phyloP scores from a whole-genome alignment of 768 basidiomycete genomes.

The Strobilomyces echinocephalus region DNA sequence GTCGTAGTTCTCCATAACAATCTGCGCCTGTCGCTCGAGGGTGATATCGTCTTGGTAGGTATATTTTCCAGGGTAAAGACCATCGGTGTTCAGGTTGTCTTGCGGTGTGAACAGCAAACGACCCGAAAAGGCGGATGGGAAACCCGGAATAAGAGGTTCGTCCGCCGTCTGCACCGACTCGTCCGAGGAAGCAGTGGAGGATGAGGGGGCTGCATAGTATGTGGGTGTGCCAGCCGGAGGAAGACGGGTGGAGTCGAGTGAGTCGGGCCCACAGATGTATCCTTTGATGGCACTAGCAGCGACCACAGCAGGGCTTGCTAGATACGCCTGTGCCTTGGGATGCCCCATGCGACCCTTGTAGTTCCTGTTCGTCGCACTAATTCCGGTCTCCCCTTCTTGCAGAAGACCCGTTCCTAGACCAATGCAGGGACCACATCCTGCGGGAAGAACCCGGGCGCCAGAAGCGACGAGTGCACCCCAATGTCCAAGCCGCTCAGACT shows the following conservation, averaged over 20 bases:
- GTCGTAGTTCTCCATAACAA: slow-evolving; percentile 99
- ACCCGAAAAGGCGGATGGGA: slow-evolving; percentile 80
- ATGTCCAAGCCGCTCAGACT: slow-evolving; percentile 78
- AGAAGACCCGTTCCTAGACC: slow-evolving; percentile 90
- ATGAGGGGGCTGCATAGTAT: slow-evolving; percentile 46
- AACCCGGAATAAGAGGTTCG: slow-evolving; percentile 73
- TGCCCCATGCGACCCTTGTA: slow-evolving; percentile 99
- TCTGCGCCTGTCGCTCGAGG: slow-evolving; percentile 85
- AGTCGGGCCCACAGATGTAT: slow-evolving; percentile 79
- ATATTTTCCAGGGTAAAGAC: slow-evolving; percentile 98
- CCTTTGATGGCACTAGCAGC: slow-evolving; percentile 94
- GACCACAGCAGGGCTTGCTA: slow-evolving; percentile 95
- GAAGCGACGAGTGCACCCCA: slow-evolving; percentile 85
- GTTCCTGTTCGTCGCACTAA: slow-evolving; percentile 97
- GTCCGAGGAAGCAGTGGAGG: slow-evolving; percentile 27
- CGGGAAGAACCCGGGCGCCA: slow-evolving; percentile 89
- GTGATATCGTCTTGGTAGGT: slow-evolving; percentile 99
- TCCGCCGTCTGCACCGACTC: slow-evolving; percentile 25
- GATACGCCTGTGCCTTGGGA: slow-evolving; percentile 91
- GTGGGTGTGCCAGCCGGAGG: slow-evolving; percentile 51
- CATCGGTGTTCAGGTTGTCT: slow-evolving; percentile 97
- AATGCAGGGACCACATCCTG: slow-evolving; percentile 98
- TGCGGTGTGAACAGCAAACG: slow-evolving; percentile 90
- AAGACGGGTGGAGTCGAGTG: slow-evolving; percentile 48
- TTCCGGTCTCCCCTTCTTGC: slow-evolving; percentile 92